Evolutionary conservation across 345 rosid genomes (phyloP), one percentile per base, ranked within the genome.

Genomic region (Bruguiera gymnorhiza): DNA sequence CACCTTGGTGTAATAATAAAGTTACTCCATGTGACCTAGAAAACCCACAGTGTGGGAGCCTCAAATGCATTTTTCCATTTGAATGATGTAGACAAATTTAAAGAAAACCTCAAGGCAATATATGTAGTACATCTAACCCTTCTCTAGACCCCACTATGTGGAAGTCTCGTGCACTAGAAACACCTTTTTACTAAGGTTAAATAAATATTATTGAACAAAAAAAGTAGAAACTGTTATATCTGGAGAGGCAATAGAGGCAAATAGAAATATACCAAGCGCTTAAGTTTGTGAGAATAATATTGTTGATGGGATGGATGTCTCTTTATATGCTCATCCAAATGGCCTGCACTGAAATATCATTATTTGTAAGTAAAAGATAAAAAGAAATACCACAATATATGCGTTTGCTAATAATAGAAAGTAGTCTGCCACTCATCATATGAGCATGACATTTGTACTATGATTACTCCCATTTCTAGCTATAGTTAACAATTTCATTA

Each of bases 261-360:
- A 36, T 68, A 50, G 53, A 46, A 74, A 75, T 62, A 66, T 61
- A 89, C 96, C 83, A 89, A 67, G 8, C 87, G 87, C 62, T 77
- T 89, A 56, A 89, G 82, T 73, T 89, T 89, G 75, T 89, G 88
- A 62, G 95, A 89, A 84, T 83, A 89, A 81, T 75, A 89, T 58
- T 66, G 81, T 60, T 68, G 76, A 75, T 89, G 95, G 27, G 83
- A 80, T 34, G 78, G 76, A 65, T 84, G 68, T 30, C 53, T 65
- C 69, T 43, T 63, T 55, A 87, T 78, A 73, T 89, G 95, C 70
- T 89, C 85, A 64, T 89, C 79, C 83, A 89, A 78, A 80, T 89
- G 95, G 59, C 92, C 95, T 80, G 87, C 82, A 76, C 92, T 89
- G 91, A 63, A 66, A 69, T 55, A 50, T 67, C 16, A 23, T 31